Percentiles rank a stretch among this genome's conserved stretches.
phyloP scores from a whole-genome alignment of 495 filamentous ascomycete species.

The Apodospora peruviana region DNA sequence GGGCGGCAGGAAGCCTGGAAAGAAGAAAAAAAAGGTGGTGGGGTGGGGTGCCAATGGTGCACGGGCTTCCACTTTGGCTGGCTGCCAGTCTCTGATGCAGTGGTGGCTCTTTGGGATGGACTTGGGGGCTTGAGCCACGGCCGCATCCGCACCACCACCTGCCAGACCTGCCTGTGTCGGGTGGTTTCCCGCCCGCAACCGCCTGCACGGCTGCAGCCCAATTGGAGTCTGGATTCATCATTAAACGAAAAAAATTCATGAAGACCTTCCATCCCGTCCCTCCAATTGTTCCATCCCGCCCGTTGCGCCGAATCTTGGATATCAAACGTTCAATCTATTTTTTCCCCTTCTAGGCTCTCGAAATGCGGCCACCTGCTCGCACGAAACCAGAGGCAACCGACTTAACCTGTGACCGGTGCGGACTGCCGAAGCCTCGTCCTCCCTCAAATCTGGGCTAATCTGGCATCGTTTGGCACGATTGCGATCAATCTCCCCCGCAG shows the following conservation, averaged over 20 bases:
- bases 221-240: constrained; percentile 4
- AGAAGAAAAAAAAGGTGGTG: neutral
- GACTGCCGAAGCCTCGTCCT: neutral
- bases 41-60: neutral
- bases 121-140: neutral
- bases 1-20: neutral
- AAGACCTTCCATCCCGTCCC: neutral
- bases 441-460: neutral
- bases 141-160: neutral
- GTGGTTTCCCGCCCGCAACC: neutral
- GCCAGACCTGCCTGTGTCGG: constrained; percentile 1
- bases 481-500: neutral
- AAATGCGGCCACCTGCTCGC: no score
- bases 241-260: neutral
- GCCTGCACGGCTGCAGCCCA: neutral
- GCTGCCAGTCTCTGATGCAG: neutral
- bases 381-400: neutral
- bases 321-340: neutral
- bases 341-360: neutral
- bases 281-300: neutral
- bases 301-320: neutral
- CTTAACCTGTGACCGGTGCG: neutral
- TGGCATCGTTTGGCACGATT: neutral
- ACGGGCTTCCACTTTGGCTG: neutral
- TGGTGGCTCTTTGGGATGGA: no score